A percentile compares a stretch with the other conserved stretches of the same genome.
These are phyloP conservation scores for Plasmodium knowlesi DNA, from an alignment of 169 alveolate genomes.

Conservation along the genomic window DNA sequence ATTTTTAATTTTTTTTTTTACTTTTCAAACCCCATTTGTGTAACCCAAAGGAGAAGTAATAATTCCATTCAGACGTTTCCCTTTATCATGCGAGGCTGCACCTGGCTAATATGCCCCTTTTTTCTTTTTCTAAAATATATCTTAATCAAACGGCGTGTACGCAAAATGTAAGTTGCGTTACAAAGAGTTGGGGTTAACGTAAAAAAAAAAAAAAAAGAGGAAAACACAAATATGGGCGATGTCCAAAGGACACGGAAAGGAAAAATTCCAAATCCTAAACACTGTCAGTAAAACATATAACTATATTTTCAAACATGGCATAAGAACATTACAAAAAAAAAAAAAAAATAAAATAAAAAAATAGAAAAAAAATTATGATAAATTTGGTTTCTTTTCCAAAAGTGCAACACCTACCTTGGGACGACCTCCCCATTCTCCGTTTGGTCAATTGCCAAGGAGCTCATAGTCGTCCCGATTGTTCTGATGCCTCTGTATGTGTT, in stretches of 20 bases:
- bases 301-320: background rate
- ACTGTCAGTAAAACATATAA: background rate
- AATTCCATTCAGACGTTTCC: no score
- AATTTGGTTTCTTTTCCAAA: no score
- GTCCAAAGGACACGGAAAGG: background rate
- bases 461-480: slow-evolving; percentile 83
- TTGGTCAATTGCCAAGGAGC: slow-evolving; percentile 80
- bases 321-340: background rate
- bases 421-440: background rate
- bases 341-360: no score
- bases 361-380: no score
- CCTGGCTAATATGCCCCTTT: background rate
- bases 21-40: no score
- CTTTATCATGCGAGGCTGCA: no score
- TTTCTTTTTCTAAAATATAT: background rate
- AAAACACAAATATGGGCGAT: background rate
- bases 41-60: no score
- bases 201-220: background rate
- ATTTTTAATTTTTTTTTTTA: no score
- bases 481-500: slow-evolving; percentile 78
- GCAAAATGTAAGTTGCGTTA: background rate
- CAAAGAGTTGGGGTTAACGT: background rate
- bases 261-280: background rate
- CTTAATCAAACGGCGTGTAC: background rate
- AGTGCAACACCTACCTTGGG: background rate